phyloP scores from a whole-genome alignment of 345 rosid species.

The Sonneratia alba region DNA sequence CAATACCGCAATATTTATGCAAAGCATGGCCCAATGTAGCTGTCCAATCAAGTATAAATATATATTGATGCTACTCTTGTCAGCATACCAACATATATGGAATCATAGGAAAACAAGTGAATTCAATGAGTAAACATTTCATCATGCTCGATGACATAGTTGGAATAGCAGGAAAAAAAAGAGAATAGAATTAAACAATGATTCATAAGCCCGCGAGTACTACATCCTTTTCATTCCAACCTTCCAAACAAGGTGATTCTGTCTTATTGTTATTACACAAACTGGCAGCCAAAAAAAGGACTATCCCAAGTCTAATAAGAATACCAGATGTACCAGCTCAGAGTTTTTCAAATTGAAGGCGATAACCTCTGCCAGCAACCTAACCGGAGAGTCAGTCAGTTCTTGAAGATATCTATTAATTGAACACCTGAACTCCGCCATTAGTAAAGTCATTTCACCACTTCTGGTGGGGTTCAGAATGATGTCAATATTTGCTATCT shows the following conservation, averaged over 20 bases:
- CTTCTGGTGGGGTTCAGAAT: slow-evolving; percentile 15
- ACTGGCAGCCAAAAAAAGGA: not conserved
- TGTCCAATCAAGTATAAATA: too few species aligned
- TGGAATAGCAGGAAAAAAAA: not conserved
- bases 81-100: too few species aligned
- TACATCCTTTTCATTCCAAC: not conserved
- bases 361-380: slow-evolving; percentile 50
- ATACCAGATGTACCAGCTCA: slow-evolving; percentile 20
- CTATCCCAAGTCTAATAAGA: too few species aligned
- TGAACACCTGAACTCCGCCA: slow-evolving; percentile 50
- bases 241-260: not conserved
- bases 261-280: not conserved
- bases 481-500: slow-evolving; percentile 26
- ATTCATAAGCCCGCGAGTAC: too few species aligned
- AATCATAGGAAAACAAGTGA: too few species aligned
- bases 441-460: slow-evolving; percentile 25
- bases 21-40: too few species aligned
- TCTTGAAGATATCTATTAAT: slow-evolving; percentile 38
- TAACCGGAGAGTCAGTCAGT: slow-evolving; percentile 40
- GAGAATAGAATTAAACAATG: too few species aligned
- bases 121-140: too few species aligned
- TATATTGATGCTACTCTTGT: too few species aligned
- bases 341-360: slow-evolving; percentile 36
- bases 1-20: too few species aligned
- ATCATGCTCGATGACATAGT: too few species aligned